phyloP scores from a whole-genome alignment of 2,329 filamentous ascomycete species.

The Coccinonectria pachysandricola region DNA sequence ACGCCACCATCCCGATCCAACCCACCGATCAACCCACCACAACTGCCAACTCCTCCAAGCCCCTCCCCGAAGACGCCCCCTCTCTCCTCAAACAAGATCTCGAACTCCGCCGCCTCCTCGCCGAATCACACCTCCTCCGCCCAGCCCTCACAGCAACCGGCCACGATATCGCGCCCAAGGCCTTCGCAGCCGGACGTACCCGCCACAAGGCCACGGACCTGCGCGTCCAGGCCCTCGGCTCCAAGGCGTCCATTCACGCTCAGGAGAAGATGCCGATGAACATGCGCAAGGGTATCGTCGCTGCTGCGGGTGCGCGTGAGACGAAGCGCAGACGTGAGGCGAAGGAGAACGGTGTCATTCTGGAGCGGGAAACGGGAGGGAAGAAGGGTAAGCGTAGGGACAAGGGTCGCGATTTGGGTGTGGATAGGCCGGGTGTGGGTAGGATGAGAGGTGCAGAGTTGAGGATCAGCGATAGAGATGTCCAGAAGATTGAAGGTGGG shows the following conservation, averaged over 20 bases:
- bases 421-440: conserved; percentile 72
- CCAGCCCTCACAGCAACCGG: conserved; percentile 34
- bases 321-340: conserved; percentile 66
- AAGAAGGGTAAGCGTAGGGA: conserved; percentile 30
- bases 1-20: conserved; percentile 15
- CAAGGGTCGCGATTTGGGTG: conserved; percentile 42
- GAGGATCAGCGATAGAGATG: conserved; percentile 67
- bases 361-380: conserved; percentile 50
- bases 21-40: conserved; percentile 30
- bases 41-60: conserved; percentile 15
- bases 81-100: conserved; percentile 83
- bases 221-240: conserved; percentile 69
- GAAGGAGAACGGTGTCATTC: conserved; percentile 78
- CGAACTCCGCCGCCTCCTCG: conserved; percentile 78
- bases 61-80: conserved; percentile 46
- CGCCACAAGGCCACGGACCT: conserved; percentile 76
- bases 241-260: conserved; percentile 61
- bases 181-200: conserved; percentile 53
- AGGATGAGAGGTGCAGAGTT: conserved; percentile 71
- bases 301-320: conserved; percentile 56
- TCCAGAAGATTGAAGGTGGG: conserved; percentile 56
- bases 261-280: conserved; percentile 86
- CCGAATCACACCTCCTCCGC: conserved; percentile 77
- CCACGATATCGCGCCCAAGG: conserved; percentile 27
- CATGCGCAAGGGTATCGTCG: conserved; percentile 73